These are phyloP conservation scores for Musa balbisiana DNA, from an alignment of 202 grass and related monocot species.

Conservation along the genomic window DNA sequence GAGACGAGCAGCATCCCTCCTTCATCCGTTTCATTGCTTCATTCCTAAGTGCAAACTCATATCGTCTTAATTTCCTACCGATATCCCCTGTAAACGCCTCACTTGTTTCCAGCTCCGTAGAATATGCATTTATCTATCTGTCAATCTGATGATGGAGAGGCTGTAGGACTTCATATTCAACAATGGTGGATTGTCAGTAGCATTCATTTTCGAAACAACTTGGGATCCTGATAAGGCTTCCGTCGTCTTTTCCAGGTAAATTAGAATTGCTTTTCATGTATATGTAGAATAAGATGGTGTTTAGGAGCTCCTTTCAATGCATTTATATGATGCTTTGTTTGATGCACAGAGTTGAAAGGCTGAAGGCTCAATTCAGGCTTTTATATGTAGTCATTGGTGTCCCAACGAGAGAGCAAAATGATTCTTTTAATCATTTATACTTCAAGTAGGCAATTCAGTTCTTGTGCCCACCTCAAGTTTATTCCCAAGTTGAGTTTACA, in stretches of 20 bases:
- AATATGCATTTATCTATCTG: background rate
- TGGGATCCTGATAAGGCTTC: constrained; percentile 46
- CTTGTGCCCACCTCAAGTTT: background rate
- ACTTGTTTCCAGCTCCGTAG: background rate
- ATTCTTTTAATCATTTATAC: constrained; percentile 56
- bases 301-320: background rate
- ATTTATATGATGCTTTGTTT: background rate
- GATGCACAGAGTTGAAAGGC: constrained; percentile 46
- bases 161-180: constrained; percentile 80
- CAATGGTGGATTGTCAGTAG: constrained; percentile 54
- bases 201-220: constrained; percentile 52
- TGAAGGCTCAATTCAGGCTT: constrained; percentile 70
- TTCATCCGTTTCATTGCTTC: constrained; percentile 55
- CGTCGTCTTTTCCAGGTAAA: constrained; percentile 44
- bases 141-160: constrained; percentile 20
- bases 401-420: constrained; percentile 51
- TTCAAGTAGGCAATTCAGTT: constrained; percentile 32
- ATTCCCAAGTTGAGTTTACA: background rate
- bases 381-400: constrained; percentile 50
- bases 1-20: constrained; percentile 49
- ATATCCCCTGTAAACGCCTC: constrained; percentile 46
- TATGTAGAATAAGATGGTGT: background rate
- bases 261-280: background rate
- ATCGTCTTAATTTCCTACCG: constrained; percentile 61
- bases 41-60: constrained; percentile 57